These are phyloP conservation scores for Termitomyces sp. DNA, from an alignment of 768 basidiomycete genomes.

Conservation along the genomic window DNA sequence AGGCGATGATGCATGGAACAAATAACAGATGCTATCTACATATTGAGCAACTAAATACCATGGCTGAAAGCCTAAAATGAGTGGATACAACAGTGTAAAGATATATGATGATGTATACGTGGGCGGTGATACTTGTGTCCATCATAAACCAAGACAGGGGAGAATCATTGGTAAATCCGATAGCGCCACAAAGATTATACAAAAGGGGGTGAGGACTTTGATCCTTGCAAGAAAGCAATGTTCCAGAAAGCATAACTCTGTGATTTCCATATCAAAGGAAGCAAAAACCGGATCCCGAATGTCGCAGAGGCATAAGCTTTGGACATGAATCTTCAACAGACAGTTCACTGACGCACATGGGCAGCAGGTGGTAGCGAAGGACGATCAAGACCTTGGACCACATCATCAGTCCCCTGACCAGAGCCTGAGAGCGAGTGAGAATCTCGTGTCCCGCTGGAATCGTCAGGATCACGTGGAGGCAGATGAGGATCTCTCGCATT, in stretches of 20 bases:
- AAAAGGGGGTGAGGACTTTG: not conserved
- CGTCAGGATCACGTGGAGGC: not conserved
- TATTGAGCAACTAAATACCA: not conserved
- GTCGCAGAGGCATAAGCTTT: not conserved
- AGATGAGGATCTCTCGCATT: not conserved
- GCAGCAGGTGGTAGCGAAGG: slow-evolving; percentile 2
- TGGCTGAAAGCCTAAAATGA: not conserved
- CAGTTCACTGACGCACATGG: not conserved
- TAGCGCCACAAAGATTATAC: not conserved
- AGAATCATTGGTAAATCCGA: not conserved
- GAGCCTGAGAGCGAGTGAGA: not conserved
- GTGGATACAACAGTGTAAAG: not conserved
- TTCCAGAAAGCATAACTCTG: not conserved
- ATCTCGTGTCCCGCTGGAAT: not conserved
- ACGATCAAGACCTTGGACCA: not conserved
- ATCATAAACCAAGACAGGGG: not conserved
- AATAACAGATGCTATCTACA: not conserved
- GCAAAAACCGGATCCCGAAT: not conserved
- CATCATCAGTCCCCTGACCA: not conserved
- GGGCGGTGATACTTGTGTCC: not conserved
- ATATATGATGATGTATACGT: not conserved
- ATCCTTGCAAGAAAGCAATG: not conserved
- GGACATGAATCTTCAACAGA: not conserved
- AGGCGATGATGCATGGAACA: not conserved
- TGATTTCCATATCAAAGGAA: not conserved